Conservation (phyloP, 192 early-diverging fungal genomes). For the Rhizoclosmatium sp. region DNA sequence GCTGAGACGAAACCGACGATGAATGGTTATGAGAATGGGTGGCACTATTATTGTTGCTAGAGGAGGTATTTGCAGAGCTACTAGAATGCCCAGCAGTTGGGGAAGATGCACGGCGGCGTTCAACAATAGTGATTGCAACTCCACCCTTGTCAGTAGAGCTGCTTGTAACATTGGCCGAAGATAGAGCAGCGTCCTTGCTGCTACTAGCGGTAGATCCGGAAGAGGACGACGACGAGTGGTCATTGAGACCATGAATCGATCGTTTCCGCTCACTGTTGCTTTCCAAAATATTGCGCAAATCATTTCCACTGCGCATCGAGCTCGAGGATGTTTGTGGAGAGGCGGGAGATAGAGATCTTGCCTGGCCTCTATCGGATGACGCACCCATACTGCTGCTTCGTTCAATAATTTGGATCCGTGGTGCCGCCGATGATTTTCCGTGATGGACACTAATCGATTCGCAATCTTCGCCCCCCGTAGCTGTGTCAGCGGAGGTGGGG, state of each 20-base stretch:
- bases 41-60: not conserved
- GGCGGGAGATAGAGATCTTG: not conserved
- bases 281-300: slow-evolving; percentile 16
- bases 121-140: slow-evolving; percentile 34
- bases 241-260: slow-evolving; percentile 18
- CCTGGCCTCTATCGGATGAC: not conserved
- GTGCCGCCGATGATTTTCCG: not conserved
- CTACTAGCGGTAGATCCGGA: not conserved
- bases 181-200: not conserved
- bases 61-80: not conserved
- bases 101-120: slow-evolving; percentile 13
- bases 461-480: not conserved
- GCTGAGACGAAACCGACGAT: not conserved
- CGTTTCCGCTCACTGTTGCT: slow-evolving; percentile 7
- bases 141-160: not conserved
- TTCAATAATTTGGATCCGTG: slow-evolving; percentile 32
- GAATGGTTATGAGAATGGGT: not conserved
- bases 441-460: not conserved
- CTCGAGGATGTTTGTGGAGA: not conserved
- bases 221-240: not conserved
- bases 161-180: not conserved
- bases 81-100: not conserved
- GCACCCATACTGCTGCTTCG: not conserved
- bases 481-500: not conserved
- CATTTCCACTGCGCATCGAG: not conserved